Conservation (phyloP, 768 basidiomycete genomes). For the Calocera viscosa region DNA sequence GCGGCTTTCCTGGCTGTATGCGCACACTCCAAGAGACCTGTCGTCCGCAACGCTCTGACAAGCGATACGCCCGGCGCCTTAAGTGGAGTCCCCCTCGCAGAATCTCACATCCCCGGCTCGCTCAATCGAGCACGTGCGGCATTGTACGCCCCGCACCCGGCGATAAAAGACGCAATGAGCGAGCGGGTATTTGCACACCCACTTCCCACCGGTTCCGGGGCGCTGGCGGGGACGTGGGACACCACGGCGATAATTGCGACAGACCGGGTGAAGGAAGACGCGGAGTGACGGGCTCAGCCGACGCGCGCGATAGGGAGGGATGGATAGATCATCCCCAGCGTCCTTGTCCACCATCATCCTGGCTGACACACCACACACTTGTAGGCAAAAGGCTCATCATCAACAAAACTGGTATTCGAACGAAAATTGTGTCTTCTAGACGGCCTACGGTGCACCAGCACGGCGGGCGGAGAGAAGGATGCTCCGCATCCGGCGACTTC, state of each 20-base stretch:
- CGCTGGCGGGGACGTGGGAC: not conserved
- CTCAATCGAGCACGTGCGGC: not conserved
- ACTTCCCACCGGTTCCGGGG: no score
- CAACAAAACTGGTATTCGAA: not conserved
- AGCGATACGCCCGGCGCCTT: not conserved
- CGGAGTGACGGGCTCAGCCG: not conserved
- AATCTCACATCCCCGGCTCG: not conserved
- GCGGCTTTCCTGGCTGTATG: no score
- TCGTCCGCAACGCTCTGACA: not conserved
- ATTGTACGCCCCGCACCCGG: not conserved
- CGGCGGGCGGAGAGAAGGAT: not conserved
- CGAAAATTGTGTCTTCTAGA: not conserved
- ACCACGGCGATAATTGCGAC: not conserved
- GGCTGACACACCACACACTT: no score
- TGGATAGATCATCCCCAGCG: not conserved
- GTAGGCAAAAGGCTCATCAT: no score
- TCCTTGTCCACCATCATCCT: no score
- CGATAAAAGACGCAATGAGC: not conserved
- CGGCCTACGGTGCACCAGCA: not conserved
- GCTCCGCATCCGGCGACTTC: not conserved
- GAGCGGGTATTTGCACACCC: not conserved
- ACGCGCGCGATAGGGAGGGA: not conserved
- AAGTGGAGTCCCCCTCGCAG: not conserved
- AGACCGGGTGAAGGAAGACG: not conserved
- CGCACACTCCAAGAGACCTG: not conserved